These are phyloP conservation scores for Penicillium canariense DNA, from an alignment of 495 filamentous ascomycete species.

Conservation along the genomic window DNA sequence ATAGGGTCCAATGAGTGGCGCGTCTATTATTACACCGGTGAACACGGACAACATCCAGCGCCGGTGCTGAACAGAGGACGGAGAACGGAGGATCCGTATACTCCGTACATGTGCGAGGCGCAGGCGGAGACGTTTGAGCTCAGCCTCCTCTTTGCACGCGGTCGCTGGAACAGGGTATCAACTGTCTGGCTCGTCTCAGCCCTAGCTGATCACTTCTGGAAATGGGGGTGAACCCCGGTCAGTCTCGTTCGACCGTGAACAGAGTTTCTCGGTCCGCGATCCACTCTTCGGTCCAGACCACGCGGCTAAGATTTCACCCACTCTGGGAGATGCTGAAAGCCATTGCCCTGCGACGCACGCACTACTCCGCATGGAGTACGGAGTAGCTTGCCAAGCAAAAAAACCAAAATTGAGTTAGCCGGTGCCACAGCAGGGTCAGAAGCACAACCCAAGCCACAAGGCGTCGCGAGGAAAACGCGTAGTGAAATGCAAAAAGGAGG, in stretches of 20 bases:
- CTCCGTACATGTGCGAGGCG: slow-evolving; percentile 10
- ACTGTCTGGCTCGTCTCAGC: slow-evolving; percentile 10
- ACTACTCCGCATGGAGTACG: not conserved
- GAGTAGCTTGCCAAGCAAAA: too few species aligned
- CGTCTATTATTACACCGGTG: not conserved
- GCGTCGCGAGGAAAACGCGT: not conserved
- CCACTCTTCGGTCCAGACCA: slow-evolving; percentile 5
- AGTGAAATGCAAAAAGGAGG: not conserved
- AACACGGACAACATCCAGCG: not conserved
- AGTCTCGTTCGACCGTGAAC: not conserved
- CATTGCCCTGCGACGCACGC: not conserved
- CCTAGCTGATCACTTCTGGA: slow-evolving; percentile 19
- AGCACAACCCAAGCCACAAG: not conserved
- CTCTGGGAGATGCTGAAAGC: not conserved
- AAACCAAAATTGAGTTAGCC: not conserved
- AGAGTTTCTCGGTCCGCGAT: slow-evolving; percentile 22
- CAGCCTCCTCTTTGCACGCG: slow-evolving; percentile 17
- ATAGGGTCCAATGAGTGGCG: not conserved
- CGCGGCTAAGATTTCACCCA: slow-evolving; percentile 18
- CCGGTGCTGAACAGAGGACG: not conserved
- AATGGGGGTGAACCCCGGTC: slow-evolving; percentile 5
- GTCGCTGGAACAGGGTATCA: not conserved
- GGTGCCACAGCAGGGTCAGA: not conserved
- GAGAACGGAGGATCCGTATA: not conserved
- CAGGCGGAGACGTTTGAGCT: slow-evolving; percentile 7